Percentiles rank a stretch among this genome's conserved stretches.
phyloP scores from a whole-genome alignment of 768 basidiomycete genomes.

The Leccinum truebloodii region DNA sequence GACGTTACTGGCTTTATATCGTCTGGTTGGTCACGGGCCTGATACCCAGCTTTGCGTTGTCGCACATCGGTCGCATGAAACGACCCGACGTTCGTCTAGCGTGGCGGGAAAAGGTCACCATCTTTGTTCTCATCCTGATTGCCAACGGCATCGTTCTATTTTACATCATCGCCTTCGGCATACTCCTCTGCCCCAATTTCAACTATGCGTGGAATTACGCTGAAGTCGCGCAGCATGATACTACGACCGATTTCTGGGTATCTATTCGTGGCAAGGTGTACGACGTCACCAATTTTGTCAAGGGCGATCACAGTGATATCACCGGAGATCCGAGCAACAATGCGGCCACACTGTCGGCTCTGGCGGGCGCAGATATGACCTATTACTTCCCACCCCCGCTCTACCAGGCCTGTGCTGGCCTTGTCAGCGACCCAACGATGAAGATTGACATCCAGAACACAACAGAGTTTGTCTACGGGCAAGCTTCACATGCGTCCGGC shows the following conservation, averaged over 20 bases:
- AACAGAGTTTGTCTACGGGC: slow-evolving; percentile 37
- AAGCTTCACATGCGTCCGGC: slow-evolving; percentile 63
- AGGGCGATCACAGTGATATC: slow-evolving; percentile 65
- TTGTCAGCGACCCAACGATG: slow-evolving; percentile 50
- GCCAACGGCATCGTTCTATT: slow-evolving; percentile 58
- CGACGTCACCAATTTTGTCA: slow-evolving; percentile 58
- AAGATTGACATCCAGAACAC: slow-evolving; percentile 48
- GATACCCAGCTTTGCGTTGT: slow-evolving; percentile 54
- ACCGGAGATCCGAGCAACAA: slow-evolving; percentile 50
- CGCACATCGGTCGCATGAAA: slow-evolving; percentile 60
- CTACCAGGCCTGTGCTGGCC: slow-evolving; percentile 54
- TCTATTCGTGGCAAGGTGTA: slow-evolving; percentile 63
- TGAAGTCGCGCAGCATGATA: slow-evolving; percentile 54
- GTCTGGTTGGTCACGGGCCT: slow-evolving; percentile 56
- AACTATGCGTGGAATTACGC: slow-evolving; percentile 56
- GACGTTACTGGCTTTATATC: slow-evolving; percentile 59
- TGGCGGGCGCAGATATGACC: slow-evolving; percentile 65
- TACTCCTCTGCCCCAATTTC: slow-evolving; percentile 60
- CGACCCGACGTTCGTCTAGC: slow-evolving; percentile 66
- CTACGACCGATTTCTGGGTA: slow-evolving; percentile 59
- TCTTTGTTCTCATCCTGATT: slow-evolving; percentile 57
- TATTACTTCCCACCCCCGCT: slow-evolving; percentile 66
- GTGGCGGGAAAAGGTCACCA: slow-evolving; percentile 70
- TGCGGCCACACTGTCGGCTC: slow-evolving; percentile 44
- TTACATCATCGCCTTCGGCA: slow-evolving; percentile 66